Evolutionary conservation across 345 rosid species (phyloP).

Genomic region (Excoecaria agallocha): DNA sequence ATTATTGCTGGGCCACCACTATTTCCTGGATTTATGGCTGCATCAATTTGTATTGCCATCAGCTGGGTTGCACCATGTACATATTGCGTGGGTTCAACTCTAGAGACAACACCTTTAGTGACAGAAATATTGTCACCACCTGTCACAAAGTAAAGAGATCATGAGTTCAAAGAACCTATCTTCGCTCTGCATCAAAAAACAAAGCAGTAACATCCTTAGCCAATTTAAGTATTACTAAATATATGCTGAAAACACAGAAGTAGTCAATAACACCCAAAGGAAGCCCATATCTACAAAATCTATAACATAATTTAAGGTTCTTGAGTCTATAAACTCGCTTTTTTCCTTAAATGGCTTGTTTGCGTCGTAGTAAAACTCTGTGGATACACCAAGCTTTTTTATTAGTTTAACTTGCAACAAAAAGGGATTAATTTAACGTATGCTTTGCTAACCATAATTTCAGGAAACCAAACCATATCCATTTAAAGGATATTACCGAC

Average conservation of each 20-base stretch:
- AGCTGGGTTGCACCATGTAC: conserved; percentile 82
- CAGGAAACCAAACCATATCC: background rate
- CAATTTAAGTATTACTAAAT: background rate
- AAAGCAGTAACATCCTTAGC: background rate
- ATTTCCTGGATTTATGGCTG: conserved; percentile 90
- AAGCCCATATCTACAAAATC: background rate
- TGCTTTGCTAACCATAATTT: background rate
- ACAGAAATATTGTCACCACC: conserved; percentile 94
- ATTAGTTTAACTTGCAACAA: no score
- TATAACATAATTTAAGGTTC: background rate
- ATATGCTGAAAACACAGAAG: background rate
- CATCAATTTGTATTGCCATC: conserved; percentile 93
- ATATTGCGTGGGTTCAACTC: conserved; percentile 89
- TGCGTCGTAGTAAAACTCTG: background rate
- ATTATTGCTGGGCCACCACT: conserved; percentile 93
- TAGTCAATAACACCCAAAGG: background rate
- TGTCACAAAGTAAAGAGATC: conserved; percentile 28
- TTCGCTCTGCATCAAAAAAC: background rate
- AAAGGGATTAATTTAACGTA: no score
- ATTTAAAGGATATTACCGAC: background rate
- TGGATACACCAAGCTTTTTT: no score
- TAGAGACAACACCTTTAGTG: conserved; percentile 92
- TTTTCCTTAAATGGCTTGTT: background rate
- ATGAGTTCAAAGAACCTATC: background rate
- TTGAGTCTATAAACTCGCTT: background rate